Conservation (phyloP, 2,329 filamentous ascomycete species). For the Magnaporthiopsis incrustans region DNA sequence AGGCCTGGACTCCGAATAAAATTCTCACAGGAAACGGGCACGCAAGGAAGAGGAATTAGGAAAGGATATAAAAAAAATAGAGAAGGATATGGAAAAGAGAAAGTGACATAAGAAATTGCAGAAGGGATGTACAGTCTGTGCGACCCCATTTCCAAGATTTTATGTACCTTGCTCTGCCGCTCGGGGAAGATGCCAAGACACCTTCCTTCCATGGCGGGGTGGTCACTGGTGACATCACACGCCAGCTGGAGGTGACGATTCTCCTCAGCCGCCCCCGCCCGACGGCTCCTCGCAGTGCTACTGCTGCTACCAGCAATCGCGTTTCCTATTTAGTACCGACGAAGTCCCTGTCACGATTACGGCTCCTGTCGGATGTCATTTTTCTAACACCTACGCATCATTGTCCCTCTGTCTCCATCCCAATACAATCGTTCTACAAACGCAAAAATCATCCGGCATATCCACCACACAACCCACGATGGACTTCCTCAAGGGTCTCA, state of each 20-base stretch:
- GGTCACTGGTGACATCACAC: not conserved
- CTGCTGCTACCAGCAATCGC: not conserved
- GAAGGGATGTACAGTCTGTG: not conserved
- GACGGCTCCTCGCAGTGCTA: too few species aligned
- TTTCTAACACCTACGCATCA: not conserved
- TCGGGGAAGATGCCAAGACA: not conserved
- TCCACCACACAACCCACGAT: constrained; percentile 24
- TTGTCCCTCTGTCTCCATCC: not conserved
- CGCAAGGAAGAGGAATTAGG: too few species aligned
- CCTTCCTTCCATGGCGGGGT: not conserved
- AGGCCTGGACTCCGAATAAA: too few species aligned
- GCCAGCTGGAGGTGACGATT: not conserved
- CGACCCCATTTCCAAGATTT: not conserved
- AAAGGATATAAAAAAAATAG: too few species aligned
- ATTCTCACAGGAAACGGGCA: too few species aligned
- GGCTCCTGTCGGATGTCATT: not conserved
- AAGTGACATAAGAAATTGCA: too few species aligned
- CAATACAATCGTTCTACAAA: not conserved
- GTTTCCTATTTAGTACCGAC: not conserved
- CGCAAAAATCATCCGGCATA: not conserved
- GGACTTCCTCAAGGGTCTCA: constrained; percentile 48
- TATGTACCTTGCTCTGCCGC: too few species aligned
- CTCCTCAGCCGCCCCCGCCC: not conserved
- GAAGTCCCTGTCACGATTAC: not conserved
- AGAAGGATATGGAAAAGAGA: too few species aligned